These are phyloP conservation scores for Seminavis robusta DNA, from an alignment of 108 stramenopile genomes.

Conservation along the genomic window DNA sequence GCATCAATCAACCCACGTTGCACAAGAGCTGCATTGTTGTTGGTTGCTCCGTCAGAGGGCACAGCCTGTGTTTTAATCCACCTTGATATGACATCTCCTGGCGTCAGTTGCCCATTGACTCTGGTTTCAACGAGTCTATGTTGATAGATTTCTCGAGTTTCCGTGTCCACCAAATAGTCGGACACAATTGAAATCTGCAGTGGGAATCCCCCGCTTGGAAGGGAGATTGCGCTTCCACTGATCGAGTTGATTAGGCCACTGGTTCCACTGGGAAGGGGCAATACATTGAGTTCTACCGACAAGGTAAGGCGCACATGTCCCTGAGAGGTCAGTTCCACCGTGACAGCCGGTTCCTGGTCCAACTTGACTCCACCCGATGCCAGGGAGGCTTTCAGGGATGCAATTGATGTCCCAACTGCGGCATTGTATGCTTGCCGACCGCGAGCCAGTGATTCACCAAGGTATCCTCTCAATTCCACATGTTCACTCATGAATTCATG, in stretches of 20 bases:
- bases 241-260: not conserved
- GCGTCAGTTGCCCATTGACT: conserved; percentile 70
- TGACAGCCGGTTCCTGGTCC: conserved; percentile 28
- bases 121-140: conserved; percentile 66
- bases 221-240: not conserved
- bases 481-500: conserved; percentile 34
- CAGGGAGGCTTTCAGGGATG: conserved; percentile 39
- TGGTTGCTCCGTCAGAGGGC: no score
- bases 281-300: conserved; percentile 7
- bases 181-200: conserved; percentile 57
- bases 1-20: no score
- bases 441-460: conserved; percentile 51
- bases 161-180: conserved; percentile 48
- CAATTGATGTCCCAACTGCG: conserved; percentile 33
- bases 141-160: conserved; percentile 45
- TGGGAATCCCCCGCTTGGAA: conserved; percentile 36
- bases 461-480: conserved; percentile 61
- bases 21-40: no score
- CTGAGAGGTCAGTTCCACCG: conserved; percentile 34
- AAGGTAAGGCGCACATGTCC: conserved; percentile 41
- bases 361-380: conserved; percentile 30
- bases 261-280: not conserved
- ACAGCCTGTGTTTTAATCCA: no score
- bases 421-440: conserved; percentile 46
- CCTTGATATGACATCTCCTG: conserved; percentile 59